These are phyloP conservation scores for Venturiaceae sp. DNA, from an alignment of 2,329 filamentous ascomycete genomes.

Conservation along the genomic window DNA sequence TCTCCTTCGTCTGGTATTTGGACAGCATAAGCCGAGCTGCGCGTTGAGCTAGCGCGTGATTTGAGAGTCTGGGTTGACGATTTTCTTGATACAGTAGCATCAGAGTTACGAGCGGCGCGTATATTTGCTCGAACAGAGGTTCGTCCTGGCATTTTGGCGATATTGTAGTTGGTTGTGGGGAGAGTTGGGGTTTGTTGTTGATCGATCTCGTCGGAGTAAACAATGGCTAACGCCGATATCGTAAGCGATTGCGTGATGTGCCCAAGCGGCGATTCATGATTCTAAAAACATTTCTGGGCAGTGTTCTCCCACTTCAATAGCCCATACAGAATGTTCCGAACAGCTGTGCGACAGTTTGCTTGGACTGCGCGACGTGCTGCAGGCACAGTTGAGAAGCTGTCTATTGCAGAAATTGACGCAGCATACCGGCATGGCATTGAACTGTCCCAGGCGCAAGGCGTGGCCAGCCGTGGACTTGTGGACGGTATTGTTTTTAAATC, in stretches of 20 bases:
- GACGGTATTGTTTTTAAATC: constrained; percentile 52
- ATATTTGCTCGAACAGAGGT: constrained; percentile 31
- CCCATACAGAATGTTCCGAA: constrained; percentile 52
- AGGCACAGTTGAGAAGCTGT: constrained; percentile 22
- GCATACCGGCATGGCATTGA: constrained; percentile 53
- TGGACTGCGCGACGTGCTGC: constrained; percentile 48
- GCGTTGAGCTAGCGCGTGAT: constrained; percentile 29
- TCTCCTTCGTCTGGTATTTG: constrained; percentile 62
- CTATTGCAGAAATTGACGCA: constrained; percentile 35
- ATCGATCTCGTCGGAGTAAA: constrained; percentile 9
- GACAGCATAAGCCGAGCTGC: constrained; percentile 27
- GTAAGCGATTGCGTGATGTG: neutral
- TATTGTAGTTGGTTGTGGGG: constrained; percentile 5
- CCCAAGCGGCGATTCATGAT: neutral
- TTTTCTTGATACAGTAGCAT: constrained; percentile 27
- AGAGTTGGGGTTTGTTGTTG: neutral
- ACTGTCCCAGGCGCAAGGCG: constrained; percentile 70
- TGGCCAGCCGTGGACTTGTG: constrained; percentile 63
- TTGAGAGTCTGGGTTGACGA: constrained; percentile 28
- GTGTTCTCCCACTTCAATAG: neutral
- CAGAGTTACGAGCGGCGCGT: constrained; percentile 17
- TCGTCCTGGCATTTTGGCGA: constrained; percentile 34
- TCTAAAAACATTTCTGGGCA: neutral
- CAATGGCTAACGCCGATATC: neutral
- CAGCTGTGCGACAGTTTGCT: constrained; percentile 57